phyloP scores from a whole-genome alignment of 2,329 filamentous ascomycete genomes.

The Monilinia fructicola region DNA sequence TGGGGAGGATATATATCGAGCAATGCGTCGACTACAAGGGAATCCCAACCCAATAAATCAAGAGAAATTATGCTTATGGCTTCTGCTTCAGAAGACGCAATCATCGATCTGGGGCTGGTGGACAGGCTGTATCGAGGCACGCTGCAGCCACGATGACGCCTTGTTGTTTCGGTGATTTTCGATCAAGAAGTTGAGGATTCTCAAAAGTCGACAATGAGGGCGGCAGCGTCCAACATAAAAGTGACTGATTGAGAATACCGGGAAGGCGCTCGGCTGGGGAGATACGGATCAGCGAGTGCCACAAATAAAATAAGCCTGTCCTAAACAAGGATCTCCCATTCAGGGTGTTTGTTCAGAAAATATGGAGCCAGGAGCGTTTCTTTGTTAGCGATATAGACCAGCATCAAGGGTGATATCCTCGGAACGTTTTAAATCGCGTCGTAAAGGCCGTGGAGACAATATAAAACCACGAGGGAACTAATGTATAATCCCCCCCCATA shows the following conservation, averaged over 20 bases:
- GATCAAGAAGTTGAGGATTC: conserved; percentile 14
- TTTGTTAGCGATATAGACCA: conserved; percentile 14
- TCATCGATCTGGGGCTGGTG: conserved; percentile 16
- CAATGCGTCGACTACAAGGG: conserved; percentile 14
- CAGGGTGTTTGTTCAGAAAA: conserved; percentile 22
- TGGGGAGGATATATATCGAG: conserved; percentile 23
- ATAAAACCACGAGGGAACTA: conserved; percentile 23
- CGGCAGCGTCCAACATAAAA: conserved; percentile 25
- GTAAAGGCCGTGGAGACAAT: conserved; percentile 18
- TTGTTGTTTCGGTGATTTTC: conserved; percentile 17
- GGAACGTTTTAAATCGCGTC: conserved; percentile 16
- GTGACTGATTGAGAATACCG: conserved; percentile 19
- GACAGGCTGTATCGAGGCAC: conserved; percentile 23
- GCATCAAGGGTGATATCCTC: conserved; percentile 16
- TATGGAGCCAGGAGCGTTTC: conserved; percentile 15
- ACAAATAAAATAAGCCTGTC: conserved; percentile 25
- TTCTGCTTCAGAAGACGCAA: conserved; percentile 24
- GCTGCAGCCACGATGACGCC: conserved; percentile 24
- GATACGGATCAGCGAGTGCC: conserved; percentile 25
- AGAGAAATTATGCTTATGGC: conserved; percentile 23
- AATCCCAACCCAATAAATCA: conserved; percentile 20
- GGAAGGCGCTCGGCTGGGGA: conserved; percentile 24
- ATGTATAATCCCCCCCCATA: conserved; percentile 8
- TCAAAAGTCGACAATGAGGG: conserved; percentile 16
- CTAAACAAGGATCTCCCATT: conserved; percentile 21